These are phyloP conservation scores for Scheffersomyces quercinus DNA, from an alignment of 1,139 yeast species.

Conservation along the genomic window DNA sequence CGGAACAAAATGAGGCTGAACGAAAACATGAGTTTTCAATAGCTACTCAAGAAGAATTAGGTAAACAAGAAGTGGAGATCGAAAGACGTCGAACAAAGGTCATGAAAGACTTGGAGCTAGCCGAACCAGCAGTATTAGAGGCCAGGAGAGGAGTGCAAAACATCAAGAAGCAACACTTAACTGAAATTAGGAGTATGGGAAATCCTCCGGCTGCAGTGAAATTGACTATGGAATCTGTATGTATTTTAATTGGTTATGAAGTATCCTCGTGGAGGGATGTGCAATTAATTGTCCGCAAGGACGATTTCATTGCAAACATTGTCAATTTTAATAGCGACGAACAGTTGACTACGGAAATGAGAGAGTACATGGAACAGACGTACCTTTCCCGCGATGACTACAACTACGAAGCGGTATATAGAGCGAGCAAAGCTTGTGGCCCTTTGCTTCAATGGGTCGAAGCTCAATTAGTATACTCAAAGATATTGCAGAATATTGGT, in stretches of 20 bases:
- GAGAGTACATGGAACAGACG: conserved; percentile 55
- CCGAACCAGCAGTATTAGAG: conserved; percentile 82
- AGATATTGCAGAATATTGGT: conserved; percentile 67
- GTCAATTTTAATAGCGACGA: conserved; percentile 69
- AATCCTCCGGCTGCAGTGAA: conserved; percentile 92
- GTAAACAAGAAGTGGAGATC: conserved; percentile 65
- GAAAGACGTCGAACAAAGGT: conserved; percentile 57
- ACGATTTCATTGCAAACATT: conserved; percentile 84
- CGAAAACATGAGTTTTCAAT: conserved; percentile 84
- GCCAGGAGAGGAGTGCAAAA: conserved; percentile 88
- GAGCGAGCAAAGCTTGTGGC: conserved; percentile 96
- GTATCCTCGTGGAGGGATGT: conserved; percentile 80
- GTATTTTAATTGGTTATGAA: conserved; percentile 74
- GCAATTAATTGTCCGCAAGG: conserved; percentile 75
- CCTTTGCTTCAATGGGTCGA: conserved; percentile 88
- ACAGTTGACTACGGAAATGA: conserved; percentile 55
- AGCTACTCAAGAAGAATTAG: conserved; percentile 70
- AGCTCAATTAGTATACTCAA: conserved; percentile 77
- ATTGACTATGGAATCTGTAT: conserved; percentile 84
- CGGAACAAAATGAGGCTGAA: conserved; percentile 91
- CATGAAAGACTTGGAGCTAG: conserved; percentile 62
- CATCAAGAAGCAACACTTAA: conserved; percentile 87
- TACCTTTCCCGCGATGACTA: conserved; percentile 67
- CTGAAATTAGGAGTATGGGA: conserved; percentile 84
- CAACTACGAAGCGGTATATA: conserved; percentile 70